Conservation (phyloP, 1,284 basidiomycete species). For the Pseudozyma tsukubaensis region DNA sequence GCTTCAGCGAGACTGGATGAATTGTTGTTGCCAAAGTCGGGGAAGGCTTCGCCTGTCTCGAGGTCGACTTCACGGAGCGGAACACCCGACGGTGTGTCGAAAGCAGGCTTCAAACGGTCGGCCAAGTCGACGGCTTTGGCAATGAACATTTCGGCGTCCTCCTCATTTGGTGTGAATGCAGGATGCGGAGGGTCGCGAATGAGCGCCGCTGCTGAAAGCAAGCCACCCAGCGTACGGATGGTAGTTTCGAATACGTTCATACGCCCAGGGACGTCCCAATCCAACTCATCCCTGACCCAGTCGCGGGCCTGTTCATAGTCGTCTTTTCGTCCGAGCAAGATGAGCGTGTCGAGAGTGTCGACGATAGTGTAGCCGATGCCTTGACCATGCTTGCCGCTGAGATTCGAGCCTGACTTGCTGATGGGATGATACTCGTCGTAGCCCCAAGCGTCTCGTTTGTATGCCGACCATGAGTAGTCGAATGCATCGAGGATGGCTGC, state of each 20-base stretch:
- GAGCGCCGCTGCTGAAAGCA: constrained; percentile 77
- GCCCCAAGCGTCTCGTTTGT: constrained; percentile 65
- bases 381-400: constrained; percentile 46
- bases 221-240: constrained; percentile 82
- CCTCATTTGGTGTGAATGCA: constrained; percentile 35
- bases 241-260: constrained; percentile 94
- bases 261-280: constrained; percentile 81
- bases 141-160: constrained; percentile 61
- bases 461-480: constrained; percentile 63
- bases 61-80: constrained; percentile 85
- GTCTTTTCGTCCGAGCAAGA: constrained; percentile 82
- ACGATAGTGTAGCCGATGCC: constrained; percentile 68
- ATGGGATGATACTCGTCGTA: constrained; percentile 67
- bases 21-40: constrained; percentile 76
- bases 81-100: constrained; percentile 78
- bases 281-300: constrained; percentile 80
- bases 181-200: constrained; percentile 54
- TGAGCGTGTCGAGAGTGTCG: constrained; percentile 78
- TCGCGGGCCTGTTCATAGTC: constrained; percentile 82
- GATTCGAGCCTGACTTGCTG: constrained; percentile 56
- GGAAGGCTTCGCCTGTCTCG: constrained; percentile 75
- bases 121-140: constrained; percentile 76
- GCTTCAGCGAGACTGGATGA: constrained; percentile 79
- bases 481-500: constrained; percentile 61
- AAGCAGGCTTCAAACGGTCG: constrained; percentile 84